phyloP scores from a whole-genome alignment of 495 filamentous ascomycete genomes.

The Daldinia loculata region DNA sequence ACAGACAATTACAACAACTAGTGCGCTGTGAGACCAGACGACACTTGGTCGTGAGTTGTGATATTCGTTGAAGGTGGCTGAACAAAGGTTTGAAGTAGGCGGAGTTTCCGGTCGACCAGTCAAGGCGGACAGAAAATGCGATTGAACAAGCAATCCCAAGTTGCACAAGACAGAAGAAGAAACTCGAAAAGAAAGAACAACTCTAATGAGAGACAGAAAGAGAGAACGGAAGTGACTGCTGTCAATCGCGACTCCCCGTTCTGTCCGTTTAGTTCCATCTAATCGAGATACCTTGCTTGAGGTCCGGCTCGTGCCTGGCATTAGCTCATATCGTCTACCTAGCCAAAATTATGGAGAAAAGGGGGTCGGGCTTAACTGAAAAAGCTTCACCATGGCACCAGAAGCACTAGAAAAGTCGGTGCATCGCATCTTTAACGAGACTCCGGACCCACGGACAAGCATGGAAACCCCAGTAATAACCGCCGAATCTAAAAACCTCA shows the following conservation, averaged over 20 bases:
- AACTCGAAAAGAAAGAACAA: constrained; percentile 26
- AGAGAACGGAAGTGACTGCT: constrained; percentile 18
- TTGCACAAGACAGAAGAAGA: constrained; percentile 8
- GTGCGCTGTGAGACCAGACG: constrained; percentile 29
- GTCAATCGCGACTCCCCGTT: constrained; percentile 22
- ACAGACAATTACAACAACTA: constrained; percentile 22
- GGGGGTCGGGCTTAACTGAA: constrained; percentile 21
- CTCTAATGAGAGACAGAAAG: background rate
- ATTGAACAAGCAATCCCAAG: constrained; percentile 8
- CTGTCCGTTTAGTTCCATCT: constrained; percentile 7
- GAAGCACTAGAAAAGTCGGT: constrained; percentile 5
- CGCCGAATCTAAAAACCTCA: constrained; percentile 25
- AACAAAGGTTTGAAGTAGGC: constrained; percentile 25
- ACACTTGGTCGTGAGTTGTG: constrained; percentile 36
- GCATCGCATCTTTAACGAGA: constrained; percentile 15
- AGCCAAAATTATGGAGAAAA: constrained; percentile 33
- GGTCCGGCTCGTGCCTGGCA: constrained; percentile 37
- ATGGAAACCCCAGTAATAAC: constrained; percentile 33
- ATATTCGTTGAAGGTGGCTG: constrained; percentile 26
- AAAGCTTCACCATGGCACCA: constrained; percentile 25
- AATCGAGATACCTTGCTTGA: constrained; percentile 6
- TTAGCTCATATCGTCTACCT: constrained; percentile 39
- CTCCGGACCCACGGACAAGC: constrained; percentile 16
- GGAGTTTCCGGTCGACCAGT: constrained; percentile 21
- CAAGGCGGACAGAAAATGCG: constrained; percentile 18